Conservation (phyloP, 495 filamentous ascomycete genomes). For the Trichoderma virens region DNA sequence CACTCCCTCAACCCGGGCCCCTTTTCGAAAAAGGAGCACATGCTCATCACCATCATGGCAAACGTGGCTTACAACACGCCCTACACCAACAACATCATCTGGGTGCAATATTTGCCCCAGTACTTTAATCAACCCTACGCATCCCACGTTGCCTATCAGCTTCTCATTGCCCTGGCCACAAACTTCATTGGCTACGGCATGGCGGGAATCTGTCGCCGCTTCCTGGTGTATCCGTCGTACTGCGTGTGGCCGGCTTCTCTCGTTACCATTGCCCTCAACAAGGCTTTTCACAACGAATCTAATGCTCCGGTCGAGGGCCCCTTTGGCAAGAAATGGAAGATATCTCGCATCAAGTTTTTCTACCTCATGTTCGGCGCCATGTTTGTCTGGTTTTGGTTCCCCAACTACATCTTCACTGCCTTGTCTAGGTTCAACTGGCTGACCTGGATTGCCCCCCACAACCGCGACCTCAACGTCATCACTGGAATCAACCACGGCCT, state of each 20-base stretch:
- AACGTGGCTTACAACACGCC: constrained; percentile 24
- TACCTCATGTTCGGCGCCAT: constrained; percentile 17
- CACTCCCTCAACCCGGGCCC: constrained; percentile 39
- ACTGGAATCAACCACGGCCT: constrained; percentile 29
- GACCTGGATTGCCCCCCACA: constrained; percentile 27
- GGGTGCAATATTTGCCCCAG: constrained; percentile 29
- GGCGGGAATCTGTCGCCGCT: constrained; percentile 44
- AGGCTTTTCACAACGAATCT: constrained; percentile 27
- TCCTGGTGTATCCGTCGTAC: constrained; percentile 42
- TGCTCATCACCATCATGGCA: constrained; percentile 39
- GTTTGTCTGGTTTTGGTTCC: constrained; percentile 24
- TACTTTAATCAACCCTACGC: constrained; percentile 32
- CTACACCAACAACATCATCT: constrained; percentile 34
- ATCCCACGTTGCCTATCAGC: constrained; percentile 29
- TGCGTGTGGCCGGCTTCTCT: constrained; percentile 35
- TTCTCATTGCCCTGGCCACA: constrained; percentile 31
- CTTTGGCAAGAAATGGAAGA: constrained; percentile 20
- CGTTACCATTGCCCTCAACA: constrained; percentile 32
- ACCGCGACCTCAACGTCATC: constrained; percentile 22
- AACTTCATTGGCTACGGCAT: constrained; percentile 43
- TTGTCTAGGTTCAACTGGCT: constrained; percentile 22
- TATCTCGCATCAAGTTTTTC: constrained; percentile 28
- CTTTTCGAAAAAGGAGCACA: constrained; percentile 43
- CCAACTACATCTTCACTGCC: constrained; percentile 21
- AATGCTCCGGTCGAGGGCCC: constrained; percentile 26